Conservation (phyloP, 495 filamentous ascomycete species). For the Geoglossum glabrum region DNA sequence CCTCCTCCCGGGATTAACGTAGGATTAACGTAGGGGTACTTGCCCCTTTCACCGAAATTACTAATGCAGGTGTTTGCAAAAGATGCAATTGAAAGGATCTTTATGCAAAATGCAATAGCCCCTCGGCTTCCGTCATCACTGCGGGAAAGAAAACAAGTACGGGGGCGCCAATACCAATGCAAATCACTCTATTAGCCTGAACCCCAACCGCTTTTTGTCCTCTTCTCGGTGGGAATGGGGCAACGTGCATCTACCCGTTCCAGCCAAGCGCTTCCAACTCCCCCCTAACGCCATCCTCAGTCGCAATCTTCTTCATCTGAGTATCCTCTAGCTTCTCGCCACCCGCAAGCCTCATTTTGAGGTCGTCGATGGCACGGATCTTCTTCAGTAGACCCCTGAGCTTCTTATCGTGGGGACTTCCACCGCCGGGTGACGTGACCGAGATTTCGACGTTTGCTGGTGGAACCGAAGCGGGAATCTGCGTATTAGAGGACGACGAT, state of each 20-base stretch:
- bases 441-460: conserved; percentile 23
- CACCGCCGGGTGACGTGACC: conserved; percentile 23
- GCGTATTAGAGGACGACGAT: background rate
- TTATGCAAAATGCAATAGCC: background rate
- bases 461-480: conserved; percentile 3
- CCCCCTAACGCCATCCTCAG: conserved; percentile 59
- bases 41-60: too few species aligned
- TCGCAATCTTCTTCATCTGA: conserved; percentile 94
- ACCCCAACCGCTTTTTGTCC: background rate
- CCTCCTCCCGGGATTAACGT: too few species aligned
- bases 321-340: conserved; percentile 97
- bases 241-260: conserved; percentile 14
- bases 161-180: background rate
- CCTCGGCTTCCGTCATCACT: background rate
- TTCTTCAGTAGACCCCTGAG: conserved; percentile 83
- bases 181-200: background rate
- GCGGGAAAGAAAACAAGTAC: background rate
- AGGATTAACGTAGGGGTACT: too few species aligned
- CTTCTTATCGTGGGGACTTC: conserved; percentile 60
- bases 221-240: background rate
- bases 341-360: conserved; percentile 83
- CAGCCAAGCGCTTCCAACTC: conserved; percentile 53
- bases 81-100: too few species aligned
- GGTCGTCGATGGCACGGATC: conserved; percentile 86
- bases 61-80: too few species aligned